phyloP scores from a whole-genome alignment of 306 rosid species.

The Cajanus cajan region DNA sequence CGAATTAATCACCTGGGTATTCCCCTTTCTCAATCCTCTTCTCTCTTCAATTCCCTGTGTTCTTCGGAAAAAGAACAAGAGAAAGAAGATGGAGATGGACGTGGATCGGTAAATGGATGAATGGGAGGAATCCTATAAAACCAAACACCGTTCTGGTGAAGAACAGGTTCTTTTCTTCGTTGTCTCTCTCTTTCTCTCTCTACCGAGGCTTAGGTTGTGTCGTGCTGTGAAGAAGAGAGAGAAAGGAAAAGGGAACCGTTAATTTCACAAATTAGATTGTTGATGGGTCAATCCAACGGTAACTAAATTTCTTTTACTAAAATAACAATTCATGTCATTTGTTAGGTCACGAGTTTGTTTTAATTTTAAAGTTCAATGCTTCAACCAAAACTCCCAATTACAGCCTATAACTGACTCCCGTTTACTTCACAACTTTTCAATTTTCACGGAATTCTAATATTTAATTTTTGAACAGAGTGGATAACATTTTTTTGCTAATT shows the following conservation, averaged over 20 bases:
- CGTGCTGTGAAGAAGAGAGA: slow-evolving; percentile 31
- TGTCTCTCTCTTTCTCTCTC: slow-evolving; percentile 33
- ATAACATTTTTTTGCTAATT: not conserved
- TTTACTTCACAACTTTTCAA: not conserved
- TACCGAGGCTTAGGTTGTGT: not conserved
- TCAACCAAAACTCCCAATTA: too few species aligned
- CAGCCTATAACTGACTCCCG: not conserved
- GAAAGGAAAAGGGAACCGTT: slow-evolving; percentile 43
- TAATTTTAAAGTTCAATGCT: not conserved
- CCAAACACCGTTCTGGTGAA: slow-evolving; percentile 44
- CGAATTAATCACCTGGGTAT: slow-evolving; percentile 35
- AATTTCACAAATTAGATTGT: slow-evolving; percentile 25
- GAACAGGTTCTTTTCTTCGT: slow-evolving; percentile 62
- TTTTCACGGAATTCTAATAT: not conserved
- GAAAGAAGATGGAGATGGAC: slow-evolving; percentile 28
- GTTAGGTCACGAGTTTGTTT: not conserved
- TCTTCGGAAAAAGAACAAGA: not conserved
- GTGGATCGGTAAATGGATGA: slow-evolving; percentile 23
- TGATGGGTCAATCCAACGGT: slow-evolving; percentile 54
- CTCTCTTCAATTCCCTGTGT: slow-evolving; percentile 28
- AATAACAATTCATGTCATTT: not conserved
- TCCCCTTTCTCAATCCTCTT: slow-evolving; percentile 21
- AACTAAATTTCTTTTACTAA: not conserved
- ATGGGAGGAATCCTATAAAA: slow-evolving; percentile 38
- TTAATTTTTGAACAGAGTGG: not conserved